Evolutionary conservation across 306 rosid genomes (phyloP), one percentile per base, ranked within the genome.

Genomic region (Citrullus amarus): DNA sequence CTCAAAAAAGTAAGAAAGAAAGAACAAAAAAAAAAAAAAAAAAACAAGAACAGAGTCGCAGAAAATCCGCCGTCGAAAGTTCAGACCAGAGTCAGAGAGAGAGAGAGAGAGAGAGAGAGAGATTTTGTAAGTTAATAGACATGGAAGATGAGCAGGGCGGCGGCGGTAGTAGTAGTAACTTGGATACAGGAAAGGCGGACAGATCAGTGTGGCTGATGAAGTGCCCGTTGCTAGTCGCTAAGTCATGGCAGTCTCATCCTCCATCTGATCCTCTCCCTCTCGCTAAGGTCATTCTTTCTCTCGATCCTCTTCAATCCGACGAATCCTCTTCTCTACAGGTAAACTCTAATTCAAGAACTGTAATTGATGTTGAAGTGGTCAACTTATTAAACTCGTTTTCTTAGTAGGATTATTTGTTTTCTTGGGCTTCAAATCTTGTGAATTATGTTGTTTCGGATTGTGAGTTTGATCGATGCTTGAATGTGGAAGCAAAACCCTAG

Each of bases 131-230:
- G 11, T 28, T 9, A 58, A n/a, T 43, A 16, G 79, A 76, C 36
- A 88, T 85, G 90, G 96, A 91, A 9, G 94, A 91, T n/a, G 96
- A 89, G 58, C 81, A 84, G 30, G 84, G 86, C 60, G 78, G 77
- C 28, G 79, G 91, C 32, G 78, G 90, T n/a, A 79, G 89, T 77
- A 82, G 82, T 68, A 75, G 86, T 14, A 84, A 86, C 86, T 28
- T 95, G 89, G 99, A 95, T 59, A 92, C 90, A 4, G 82, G 79
- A 13, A 95, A 86, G 78, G 89, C 97, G 1, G 99, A 95, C 82
- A 88, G 93, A 86, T 90, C 97, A 36, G 99, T 92, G 77, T 95
- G 99, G 98, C 78, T 96, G 79, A 96, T 96, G 99, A 96, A 96
- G 92, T 91, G 97, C 38, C 99, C 98, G 4, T 57, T 88, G 71